phyloP scores from a whole-genome alignment of 495 filamentous ascomycete genomes.

The Penicillium salamii region DNA sequence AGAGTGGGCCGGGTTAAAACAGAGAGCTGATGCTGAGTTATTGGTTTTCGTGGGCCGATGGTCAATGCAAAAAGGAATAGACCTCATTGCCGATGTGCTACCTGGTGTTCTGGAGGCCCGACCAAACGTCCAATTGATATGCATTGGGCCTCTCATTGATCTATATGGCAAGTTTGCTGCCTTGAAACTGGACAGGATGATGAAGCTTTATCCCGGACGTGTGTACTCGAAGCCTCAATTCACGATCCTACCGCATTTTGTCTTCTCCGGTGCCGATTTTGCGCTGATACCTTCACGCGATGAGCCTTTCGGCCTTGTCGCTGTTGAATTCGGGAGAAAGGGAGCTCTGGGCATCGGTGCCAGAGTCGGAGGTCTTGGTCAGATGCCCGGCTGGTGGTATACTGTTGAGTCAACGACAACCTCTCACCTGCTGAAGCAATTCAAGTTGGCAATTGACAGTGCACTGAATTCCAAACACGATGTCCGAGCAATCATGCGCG shows the following conservation, averaged over 20 bases:
- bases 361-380: slow-evolving; percentile 63
- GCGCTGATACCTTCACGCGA: slow-evolving; percentile 77
- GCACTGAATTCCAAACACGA: slow-evolving; percentile 61
- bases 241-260: slow-evolving; percentile 68
- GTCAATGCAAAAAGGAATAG: slow-evolving; percentile 77
- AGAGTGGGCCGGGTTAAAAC: slow-evolving; percentile 70
- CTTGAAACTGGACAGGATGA: slow-evolving; percentile 67
- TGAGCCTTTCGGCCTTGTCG: slow-evolving; percentile 79
- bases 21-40: slow-evolving; percentile 65
- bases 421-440: slow-evolving; percentile 68
- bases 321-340: slow-evolving; percentile 77
- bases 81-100: slow-evolving; percentile 76
- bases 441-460: slow-evolving; percentile 64
- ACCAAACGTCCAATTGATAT: slow-evolving; percentile 66
- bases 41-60: slow-evolving; percentile 78
- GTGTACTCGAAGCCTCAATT: slow-evolving; percentile 78
- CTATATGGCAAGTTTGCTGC: slow-evolving; percentile 77
- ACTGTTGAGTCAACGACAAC: slow-evolving; percentile 67
- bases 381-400: slow-evolving; percentile 81
- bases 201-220: slow-evolving; percentile 72
- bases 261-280: slow-evolving; percentile 78
- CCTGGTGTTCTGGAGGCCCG: slow-evolving; percentile 67
- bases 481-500: slow-evolving; percentile 66
- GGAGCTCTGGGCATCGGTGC: slow-evolving; percentile 74
- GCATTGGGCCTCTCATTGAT: slow-evolving; percentile 72